Conservation (phyloP, 2,329 filamentous ascomycete species). For the Sclerotinia spermophila region DNA sequence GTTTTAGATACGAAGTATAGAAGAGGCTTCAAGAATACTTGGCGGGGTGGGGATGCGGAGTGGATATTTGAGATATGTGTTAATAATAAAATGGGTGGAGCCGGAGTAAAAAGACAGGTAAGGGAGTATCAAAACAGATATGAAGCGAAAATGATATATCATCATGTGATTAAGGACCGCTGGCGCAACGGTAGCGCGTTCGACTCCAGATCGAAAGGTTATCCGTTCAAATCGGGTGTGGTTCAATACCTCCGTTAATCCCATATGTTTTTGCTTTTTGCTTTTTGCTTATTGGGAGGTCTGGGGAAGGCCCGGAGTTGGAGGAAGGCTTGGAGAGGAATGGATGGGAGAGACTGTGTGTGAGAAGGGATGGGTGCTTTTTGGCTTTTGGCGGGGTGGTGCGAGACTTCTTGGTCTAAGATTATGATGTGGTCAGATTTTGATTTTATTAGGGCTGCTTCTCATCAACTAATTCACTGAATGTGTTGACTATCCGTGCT, state of each 20-base stretch:
- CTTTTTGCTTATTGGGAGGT: rapidly evolving
- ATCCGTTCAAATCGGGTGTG: conserved; percentile 35
- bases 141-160: rapidly evolving
- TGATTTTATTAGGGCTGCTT: neutral
- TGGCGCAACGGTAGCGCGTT: conserved; percentile 30
- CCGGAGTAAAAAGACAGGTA: rapidly evolving
- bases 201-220: conserved; percentile 37
- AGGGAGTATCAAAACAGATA: rapidly evolving
- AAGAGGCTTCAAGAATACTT: neutral
- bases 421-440: neutral
- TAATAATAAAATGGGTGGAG: neutral
- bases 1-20: rapidly evolving
- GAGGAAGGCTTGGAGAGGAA: rapidly evolving
- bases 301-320: rapidly evolving
- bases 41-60: neutral
- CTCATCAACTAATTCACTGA: neutral
- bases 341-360: neutral
- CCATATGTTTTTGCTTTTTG: neutral
- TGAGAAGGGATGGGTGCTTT: neutral
- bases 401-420: neutral
- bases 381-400: neutral
- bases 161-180: conserved; percentile 15
- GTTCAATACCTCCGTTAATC: conserved; percentile 24
- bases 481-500: neutral
- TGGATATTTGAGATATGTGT: neutral